Conservation (phyloP, 345 rosid species). For the Salix koriyanagi region DNA sequence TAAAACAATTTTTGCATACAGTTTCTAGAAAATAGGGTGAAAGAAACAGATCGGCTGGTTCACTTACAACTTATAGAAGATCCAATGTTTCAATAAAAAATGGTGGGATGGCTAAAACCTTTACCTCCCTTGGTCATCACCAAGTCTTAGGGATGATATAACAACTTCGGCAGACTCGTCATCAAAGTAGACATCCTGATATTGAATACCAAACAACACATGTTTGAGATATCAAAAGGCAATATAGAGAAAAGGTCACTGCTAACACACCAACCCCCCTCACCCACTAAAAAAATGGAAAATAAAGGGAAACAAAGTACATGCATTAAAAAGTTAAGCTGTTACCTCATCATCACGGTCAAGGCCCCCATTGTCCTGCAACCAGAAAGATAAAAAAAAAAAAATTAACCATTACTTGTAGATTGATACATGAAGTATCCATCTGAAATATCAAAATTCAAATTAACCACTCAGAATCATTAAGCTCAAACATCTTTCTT, state of each 20-base stretch:
- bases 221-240: constrained; percentile 4
- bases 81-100: neutral
- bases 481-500: neutral
- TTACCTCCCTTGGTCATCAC: constrained; percentile 94
- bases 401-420: neutral
- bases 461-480: neutral
- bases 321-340: neutral
- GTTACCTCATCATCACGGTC: constrained; percentile 82
- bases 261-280: neutral
- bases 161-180: constrained; percentile 94
- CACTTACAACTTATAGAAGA: neutral
- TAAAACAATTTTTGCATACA: neutral
- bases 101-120: constrained; percentile 11
- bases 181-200: constrained; percentile 88
- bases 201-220: constrained; percentile 1
- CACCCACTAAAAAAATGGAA: neutral
- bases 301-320: neutral
- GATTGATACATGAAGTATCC: neutral
- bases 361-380: constrained; percentile 64
- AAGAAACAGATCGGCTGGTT: neutral
- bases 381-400: constrained; percentile 13
- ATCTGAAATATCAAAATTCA: neutral
- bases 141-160: constrained; percentile 88
- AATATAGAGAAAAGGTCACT: neutral
- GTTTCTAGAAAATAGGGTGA: neutral